Conservation (phyloP, 139 green algal species). For the Raphidocelis subcapitata region DNA sequence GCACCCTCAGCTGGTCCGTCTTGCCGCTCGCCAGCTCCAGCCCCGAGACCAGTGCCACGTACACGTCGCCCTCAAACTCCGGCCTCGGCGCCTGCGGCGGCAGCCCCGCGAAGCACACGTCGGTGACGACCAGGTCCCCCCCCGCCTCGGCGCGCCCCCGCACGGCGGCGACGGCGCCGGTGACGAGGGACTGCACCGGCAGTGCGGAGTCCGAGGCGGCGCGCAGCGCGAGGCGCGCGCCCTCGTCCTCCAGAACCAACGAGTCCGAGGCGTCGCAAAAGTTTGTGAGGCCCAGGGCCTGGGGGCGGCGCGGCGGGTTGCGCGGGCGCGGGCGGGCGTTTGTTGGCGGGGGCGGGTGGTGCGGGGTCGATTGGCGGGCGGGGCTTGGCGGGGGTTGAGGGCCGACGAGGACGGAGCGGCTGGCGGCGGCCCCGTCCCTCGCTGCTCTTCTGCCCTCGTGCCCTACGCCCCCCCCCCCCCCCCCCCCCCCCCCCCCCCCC, state of each 20-base stretch:
- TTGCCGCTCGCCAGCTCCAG: constrained; percentile 70
- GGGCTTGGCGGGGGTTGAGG: too few species aligned
- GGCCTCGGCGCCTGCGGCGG: constrained; percentile 43
- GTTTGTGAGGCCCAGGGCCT: constrained; percentile 42
- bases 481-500: too few species aligned
- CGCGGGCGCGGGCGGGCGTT: too few species aligned
- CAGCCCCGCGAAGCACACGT: constrained; percentile 44
- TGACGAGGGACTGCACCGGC: neutral
- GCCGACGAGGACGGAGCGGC: too few species aligned
- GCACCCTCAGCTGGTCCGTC: constrained; percentile 28
- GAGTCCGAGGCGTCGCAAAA: constrained; percentile 78
- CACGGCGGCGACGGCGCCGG: constrained; percentile 75
- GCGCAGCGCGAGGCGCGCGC: constrained; percentile 70
- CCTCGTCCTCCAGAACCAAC: constrained; percentile 93
- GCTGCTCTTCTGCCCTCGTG: too few species aligned
- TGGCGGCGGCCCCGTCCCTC: too few species aligned
- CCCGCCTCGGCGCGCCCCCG: constrained; percentile 57
- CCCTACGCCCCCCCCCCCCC: too few species aligned
- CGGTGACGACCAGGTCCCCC: constrained; percentile 76
- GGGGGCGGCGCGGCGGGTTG: too few species aligned
- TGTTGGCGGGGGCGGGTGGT: too few species aligned
- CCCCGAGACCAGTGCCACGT: constrained; percentile 88
- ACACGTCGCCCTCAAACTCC: constrained; percentile 51
- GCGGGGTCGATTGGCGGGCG: too few species aligned
- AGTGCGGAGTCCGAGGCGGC: neutral